Evolutionary conservation across 495 filamentous ascomycete genomes (phyloP), one percentile per base, ranked within the genome.

Genomic region (Penicillium lividum): DNA sequence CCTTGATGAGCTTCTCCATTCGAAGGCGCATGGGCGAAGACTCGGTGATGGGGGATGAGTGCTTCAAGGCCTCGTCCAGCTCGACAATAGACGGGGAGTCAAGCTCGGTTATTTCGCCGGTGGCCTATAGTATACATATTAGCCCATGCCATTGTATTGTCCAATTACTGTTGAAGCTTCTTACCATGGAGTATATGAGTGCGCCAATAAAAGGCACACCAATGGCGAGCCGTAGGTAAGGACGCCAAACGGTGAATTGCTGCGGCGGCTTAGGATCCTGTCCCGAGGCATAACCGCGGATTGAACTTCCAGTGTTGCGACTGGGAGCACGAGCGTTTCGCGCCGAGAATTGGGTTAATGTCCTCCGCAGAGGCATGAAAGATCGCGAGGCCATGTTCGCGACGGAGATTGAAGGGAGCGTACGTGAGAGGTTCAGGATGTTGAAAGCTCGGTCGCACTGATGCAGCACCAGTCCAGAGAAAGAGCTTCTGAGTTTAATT

Each of bases 1-100:
- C 82, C 70, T 94, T 94, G 71, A 98, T 92, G 70, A 98, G 89
- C 57, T 88, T 82, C 73, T 98, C 95, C 94, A 98, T 98, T 40
- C 93, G 91, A 43, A 97, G 80, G 46, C 95, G 93, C 95, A 99
- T 99, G 0, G 95, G 92, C 8, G 92, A 96, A 61, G 80, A 75
- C 40, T 86, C 81, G 54, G 58, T 75, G 63, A 80, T 74, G 42
- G 61, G 57, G 31, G 73, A 69, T 52, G 77, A 71, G 57, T 72
- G 62, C 51, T 80, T 80, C 51, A 79, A 56, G 8, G 74, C 68
- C 33, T 75, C 73, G 55, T 80, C 77, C 47, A 80, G 63, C 54
- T 80, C 77, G 25, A 70, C 76, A 43, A 80, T 91, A 52, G 89
- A 79, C 30, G 84, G 80, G n/a, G 71, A 57, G 44, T 86, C 82